Conservation (phyloP, 306 rosid genomes). For the Lagenaria siceraria region DNA sequence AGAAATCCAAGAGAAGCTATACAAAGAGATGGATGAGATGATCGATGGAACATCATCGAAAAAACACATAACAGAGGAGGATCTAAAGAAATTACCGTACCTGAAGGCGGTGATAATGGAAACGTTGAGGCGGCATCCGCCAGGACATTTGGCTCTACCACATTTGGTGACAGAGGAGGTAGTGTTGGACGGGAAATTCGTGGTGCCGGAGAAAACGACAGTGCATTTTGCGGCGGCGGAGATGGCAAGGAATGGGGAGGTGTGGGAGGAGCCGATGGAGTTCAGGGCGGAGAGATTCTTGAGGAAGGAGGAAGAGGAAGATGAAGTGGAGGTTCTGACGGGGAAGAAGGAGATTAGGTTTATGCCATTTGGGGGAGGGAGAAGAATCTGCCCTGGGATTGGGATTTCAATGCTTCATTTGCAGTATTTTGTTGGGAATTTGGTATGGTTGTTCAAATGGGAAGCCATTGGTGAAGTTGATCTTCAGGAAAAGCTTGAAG, state of each 20-base stretch:
- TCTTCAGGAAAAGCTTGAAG: slow-evolving; percentile 5
- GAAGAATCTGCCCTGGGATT: slow-evolving; percentile 15
- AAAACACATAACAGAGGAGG: background rate
- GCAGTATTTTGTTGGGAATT: slow-evolving; percentile 8
- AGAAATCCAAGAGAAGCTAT: slow-evolving; percentile 9
- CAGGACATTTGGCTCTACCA: slow-evolving; percentile 1
- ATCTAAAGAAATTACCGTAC: slow-evolving; percentile 4
- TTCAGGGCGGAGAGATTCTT: slow-evolving; percentile 12
- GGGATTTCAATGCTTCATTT: slow-evolving; percentile 8
- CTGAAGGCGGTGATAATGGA: slow-evolving; percentile 13
- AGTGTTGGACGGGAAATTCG: background rate
- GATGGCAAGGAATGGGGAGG: background rate
- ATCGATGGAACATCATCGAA: background rate
- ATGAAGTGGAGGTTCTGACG: background rate
- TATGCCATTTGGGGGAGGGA: slow-evolving; percentile 14
- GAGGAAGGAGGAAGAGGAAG: background rate
- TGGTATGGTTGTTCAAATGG: slow-evolving; percentile 8
- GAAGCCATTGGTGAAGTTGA: background rate
- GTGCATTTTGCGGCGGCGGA: background rate
- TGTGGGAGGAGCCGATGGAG: slow-evolving; percentile 10
- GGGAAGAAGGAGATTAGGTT: slow-evolving; percentile 6
- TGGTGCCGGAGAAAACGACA: background rate
- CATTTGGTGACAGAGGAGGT: background rate
- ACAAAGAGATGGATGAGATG: background rate
- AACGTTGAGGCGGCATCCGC: slow-evolving; percentile 7